phyloP scores from a whole-genome alignment of 306 rosid genomes.

The Quercus suber region DNA sequence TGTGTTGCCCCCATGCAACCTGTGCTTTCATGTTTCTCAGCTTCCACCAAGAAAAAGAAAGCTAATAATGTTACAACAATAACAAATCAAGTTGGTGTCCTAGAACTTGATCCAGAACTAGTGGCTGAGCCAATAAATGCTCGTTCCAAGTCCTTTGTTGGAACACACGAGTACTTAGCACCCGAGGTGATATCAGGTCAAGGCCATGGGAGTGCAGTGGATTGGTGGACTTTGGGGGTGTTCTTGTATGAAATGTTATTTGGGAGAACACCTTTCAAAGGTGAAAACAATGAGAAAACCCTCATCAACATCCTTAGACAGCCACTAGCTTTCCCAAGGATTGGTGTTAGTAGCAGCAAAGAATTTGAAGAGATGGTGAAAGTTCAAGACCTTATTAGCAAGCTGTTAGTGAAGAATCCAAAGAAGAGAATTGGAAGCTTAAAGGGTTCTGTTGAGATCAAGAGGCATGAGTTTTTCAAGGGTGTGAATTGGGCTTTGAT shows the following conservation, averaged over 20 bases:
- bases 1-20: constrained; percentile 85
- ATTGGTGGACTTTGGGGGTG: constrained; percentile 98
- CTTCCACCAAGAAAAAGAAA: constrained; percentile 49
- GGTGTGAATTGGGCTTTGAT: constrained; percentile 91
- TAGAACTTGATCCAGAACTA: constrained; percentile 57
- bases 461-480: constrained; percentile 85
- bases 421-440: constrained; percentile 80
- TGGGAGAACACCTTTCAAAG: constrained; percentile 92
- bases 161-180: constrained; percentile 92
- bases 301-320: constrained; percentile 70
- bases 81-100: constrained; percentile 45
- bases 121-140: constrained; percentile 92
- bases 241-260: constrained; percentile 85
- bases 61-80: constrained; percentile 51
- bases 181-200: constrained; percentile 94
- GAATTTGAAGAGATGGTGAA: constrained; percentile 80
- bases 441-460: constrained; percentile 89
- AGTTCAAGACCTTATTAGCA: constrained; percentile 76
- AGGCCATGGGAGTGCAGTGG: constrained; percentile 96
- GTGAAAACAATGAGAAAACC: constrained; percentile 90
- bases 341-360: constrained; percentile 46
- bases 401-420: constrained; percentile 87
- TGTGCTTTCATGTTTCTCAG: constrained; percentile 73
- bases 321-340: constrained; percentile 72
- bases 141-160: constrained; percentile 80